Conservation (phyloP, 371 early-diverging fungal species). For the Mucor lusitanicus region DNA sequence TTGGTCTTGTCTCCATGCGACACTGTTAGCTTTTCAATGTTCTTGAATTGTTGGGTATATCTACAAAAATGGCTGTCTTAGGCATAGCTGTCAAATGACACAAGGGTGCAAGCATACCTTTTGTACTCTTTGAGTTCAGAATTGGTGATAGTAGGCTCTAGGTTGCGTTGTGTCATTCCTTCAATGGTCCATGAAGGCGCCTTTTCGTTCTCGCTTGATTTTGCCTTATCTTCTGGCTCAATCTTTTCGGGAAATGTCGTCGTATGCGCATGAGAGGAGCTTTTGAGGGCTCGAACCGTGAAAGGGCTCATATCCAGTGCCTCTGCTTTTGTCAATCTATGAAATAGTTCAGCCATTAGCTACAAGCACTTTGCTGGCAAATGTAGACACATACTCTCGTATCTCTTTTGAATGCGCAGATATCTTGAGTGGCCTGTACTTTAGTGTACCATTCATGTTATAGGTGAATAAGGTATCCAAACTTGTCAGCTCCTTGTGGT, state of each 20-base stretch:
- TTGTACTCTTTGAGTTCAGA: conserved; percentile 61
- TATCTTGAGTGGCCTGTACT: conserved; percentile 53
- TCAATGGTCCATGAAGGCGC: conserved; percentile 49
- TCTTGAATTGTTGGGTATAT: conserved; percentile 57
- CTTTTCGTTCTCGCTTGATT: conserved; percentile 23
- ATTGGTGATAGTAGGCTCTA: conserved; percentile 58
- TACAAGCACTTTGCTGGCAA: neutral
- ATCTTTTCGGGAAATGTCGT: conserved; percentile 5
- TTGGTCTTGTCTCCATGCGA: conserved; percentile 29
- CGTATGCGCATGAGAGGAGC: neutral
- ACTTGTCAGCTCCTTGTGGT: conserved; percentile 71
- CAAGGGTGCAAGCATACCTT: conserved; percentile 34
- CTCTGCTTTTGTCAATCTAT: conserved; percentile 35
- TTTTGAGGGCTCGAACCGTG: conserved; percentile 36
- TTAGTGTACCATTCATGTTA: conserved; percentile 83
- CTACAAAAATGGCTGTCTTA: conserved; percentile 14
- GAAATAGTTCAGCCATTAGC: neutral
- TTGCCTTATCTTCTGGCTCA: conserved; percentile 24
- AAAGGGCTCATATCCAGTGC: conserved; percentile 55
- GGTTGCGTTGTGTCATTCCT: conserved; percentile 50
- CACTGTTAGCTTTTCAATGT: conserved; percentile 35
- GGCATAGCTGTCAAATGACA: neutral
- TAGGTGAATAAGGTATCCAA: conserved; percentile 77
- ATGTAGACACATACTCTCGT: conserved; percentile 19
- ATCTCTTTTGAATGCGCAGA: conserved; percentile 19